Evolutionary conservation across 768 basidiomycete genomes (phyloP).

Genomic region (Serpula lacrymans): DNA sequence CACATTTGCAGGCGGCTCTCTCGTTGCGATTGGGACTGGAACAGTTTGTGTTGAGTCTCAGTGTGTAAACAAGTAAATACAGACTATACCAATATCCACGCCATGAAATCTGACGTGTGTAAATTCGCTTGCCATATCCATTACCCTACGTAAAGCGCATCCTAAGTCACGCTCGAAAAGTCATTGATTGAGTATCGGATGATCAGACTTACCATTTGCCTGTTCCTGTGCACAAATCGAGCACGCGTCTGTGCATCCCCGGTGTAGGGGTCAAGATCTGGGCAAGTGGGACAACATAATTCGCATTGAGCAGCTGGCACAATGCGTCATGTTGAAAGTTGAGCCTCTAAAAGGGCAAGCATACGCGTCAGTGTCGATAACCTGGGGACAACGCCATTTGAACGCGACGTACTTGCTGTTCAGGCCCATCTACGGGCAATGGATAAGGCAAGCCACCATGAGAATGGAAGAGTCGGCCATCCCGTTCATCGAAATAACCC

Average conservation of each 20-base stretch:
- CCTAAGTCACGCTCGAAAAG: constrained; percentile 5
- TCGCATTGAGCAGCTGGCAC: constrained; percentile 46
- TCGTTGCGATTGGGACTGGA: constrained; percentile 69
- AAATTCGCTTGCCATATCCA: constrained; percentile 70
- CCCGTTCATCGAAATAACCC: constrained; percentile 52
- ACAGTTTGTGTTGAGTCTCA: constrained; percentile 4
- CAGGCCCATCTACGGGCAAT: constrained; percentile 67
- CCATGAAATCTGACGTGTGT: constrained; percentile 65
- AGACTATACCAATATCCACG: constrained; percentile 67
- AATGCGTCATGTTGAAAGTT: constrained; percentile 49
- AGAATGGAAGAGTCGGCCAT: constrained; percentile 67
- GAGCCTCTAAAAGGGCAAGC: constrained; percentile 41
- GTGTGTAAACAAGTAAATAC: constrained; percentile 9
- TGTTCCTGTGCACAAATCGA: constrained; percentile 77
- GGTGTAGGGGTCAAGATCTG: constrained; percentile 43
- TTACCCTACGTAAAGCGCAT: constrained; percentile 52
- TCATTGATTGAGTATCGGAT: constrained; percentile 16
- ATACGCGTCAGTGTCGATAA: not conserved
- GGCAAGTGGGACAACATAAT: constrained; percentile 59
- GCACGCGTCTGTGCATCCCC: constrained; percentile 45
- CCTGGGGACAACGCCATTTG: not conserved
- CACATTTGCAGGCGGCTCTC: constrained; percentile 57
- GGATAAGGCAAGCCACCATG: constrained; percentile 62
- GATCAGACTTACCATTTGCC: constrained; percentile 58
- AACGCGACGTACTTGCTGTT: constrained; percentile 54